phyloP scores from a whole-genome alignment of 192 early-diverging fungal genomes.

The Coemansia sp. region DNA sequence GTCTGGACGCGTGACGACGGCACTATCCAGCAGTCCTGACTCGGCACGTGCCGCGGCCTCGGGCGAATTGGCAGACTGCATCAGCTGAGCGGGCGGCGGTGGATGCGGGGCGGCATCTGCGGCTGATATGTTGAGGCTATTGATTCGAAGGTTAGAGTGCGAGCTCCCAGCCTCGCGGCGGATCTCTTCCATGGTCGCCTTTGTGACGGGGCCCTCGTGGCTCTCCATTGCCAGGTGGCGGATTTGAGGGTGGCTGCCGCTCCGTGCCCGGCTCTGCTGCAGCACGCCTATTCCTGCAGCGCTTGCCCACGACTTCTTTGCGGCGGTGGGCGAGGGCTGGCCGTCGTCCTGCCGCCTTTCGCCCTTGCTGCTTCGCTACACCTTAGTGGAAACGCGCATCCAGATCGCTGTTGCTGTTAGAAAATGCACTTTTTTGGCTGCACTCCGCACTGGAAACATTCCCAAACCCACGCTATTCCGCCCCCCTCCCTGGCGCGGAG shows the following conservation, averaged over 20 bases:
- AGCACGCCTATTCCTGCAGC: conserved; percentile 26
- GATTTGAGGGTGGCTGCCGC: conserved; percentile 54
- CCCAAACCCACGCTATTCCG: conserved; percentile 1
- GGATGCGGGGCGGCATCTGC: neutral
- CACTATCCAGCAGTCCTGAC: neutral
- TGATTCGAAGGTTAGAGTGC: conserved; percentile 43
- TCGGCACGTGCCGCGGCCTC: conserved; percentile 3
- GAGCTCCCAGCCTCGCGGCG: conserved; percentile 46
- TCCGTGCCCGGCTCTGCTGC: conserved; percentile 35
- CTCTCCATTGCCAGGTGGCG: conserved; percentile 55
- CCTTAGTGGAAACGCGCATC: neutral
- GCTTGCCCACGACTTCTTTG: conserved; percentile 36
- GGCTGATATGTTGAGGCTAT: conserved; percentile 24
- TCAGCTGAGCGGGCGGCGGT: neutral
- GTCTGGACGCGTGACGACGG: neutral
- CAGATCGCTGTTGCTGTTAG: conserved; percentile 5
- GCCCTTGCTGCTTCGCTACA: conserved; percentile 43
- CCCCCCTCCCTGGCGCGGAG: neutral
- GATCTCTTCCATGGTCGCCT: conserved; percentile 57
- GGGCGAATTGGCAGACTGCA: conserved; percentile 1
- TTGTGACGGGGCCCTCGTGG: conserved; percentile 49
- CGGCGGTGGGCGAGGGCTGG: conserved; percentile 12
- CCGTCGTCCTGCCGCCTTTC: conserved; percentile 33
- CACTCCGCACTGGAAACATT: conserved; percentile 7
- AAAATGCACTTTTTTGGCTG: neutral